Evolutionary conservation across 1,284 basidiomycete species (phyloP).

Genomic region (Fistulina hepatica): DNA sequence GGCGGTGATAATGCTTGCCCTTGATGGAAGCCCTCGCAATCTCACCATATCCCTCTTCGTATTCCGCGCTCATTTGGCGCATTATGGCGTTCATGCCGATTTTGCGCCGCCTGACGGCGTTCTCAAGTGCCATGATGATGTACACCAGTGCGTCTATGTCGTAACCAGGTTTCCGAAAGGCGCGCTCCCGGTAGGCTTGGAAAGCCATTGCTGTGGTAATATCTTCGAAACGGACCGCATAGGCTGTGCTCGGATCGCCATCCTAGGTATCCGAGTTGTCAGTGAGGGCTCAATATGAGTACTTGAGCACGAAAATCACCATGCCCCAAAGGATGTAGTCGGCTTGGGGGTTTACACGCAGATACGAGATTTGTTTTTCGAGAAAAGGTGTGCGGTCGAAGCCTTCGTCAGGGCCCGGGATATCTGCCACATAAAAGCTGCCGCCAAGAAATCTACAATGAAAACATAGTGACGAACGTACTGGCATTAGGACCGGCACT

Average conservation of each 20-base stretch:
- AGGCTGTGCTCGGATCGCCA: slow-evolving; percentile 7
- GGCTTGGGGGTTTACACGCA: slow-evolving; percentile 4
- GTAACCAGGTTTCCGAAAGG: slow-evolving; percentile 10
- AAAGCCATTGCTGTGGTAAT: slow-evolving; percentile 4
- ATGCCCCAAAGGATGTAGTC: slow-evolving; percentile 13
- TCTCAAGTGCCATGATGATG: slow-evolving; percentile 10
- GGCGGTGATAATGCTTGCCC: slow-evolving; percentile 7
- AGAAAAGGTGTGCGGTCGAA: slow-evolving; percentile 7
- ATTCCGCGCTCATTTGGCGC: slow-evolving; percentile 10
- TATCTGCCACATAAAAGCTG: too few relatives aligned
- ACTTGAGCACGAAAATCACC: too few relatives aligned
- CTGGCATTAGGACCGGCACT: too few relatives aligned
- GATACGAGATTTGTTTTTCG: slow-evolving; percentile 7
- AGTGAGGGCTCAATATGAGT: too few relatives aligned
- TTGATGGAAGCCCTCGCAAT: slow-evolving; percentile 7
- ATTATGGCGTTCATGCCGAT: slow-evolving; percentile 8
- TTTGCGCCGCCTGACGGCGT: slow-evolving; percentile 9
- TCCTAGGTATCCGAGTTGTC: too few relatives aligned
- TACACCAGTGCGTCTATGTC: slow-evolving; percentile 14
- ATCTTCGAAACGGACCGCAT: slow-evolving; percentile 7
- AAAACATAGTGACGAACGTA: too few relatives aligned
- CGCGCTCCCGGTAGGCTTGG: slow-evolving; percentile 9
- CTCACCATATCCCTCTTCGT: slow-evolving; percentile 7
- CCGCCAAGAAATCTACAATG: too few relatives aligned
- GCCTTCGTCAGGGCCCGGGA: too few relatives aligned